Evolutionary conservation across 768 basidiomycete genomes (phyloP), one percentile per base, ranked within the genome.

Genomic region (Antrodiella citrinella): DNA sequence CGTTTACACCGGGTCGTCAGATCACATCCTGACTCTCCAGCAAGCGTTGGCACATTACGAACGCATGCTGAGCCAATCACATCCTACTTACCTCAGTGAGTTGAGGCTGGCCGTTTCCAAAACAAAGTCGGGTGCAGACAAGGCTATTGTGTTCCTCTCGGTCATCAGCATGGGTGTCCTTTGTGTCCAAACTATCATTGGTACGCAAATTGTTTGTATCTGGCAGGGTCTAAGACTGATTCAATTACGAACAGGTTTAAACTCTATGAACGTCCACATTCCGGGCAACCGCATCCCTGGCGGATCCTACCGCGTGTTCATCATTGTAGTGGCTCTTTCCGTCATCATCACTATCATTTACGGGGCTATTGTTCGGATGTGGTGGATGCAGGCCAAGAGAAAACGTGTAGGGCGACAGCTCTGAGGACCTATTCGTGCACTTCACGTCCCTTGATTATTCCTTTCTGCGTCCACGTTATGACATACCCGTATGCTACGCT

Each of bases 21-120:
- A 97, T 66, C 94, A 97, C 63, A 91, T 96, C 56, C 65, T 93
- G 20, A 82, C 89, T 2, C 70, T 97, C 50, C 90, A 94, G 59
- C 85, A 90, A 58, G 79, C 88, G 1, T 75, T 97, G 50, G 74
- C 70, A 10, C 86, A 95, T 65, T 91, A 89, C 67, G 92, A 97
- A 61, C 84, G 85, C 24, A 85, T 92, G 68, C 73, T 97, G 45
- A 83, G 84, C 54, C 84, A 94, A 56, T 86, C 87, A 15, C 90
- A 94, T 58, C 91, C 91, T 0, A 82, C 82, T 1, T 94, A 94
- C 64, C 70, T 94, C 4, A 78, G 84, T 11, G 83, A 91, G 49
- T 76, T 97, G 4, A 77, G 82, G 4, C 68, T 84, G 1, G 74
- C 75, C 13, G 76, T 81, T 26, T 73, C 76, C 4, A 69, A 72